Conservation (phyloP, 2,329 filamentous ascomycete species). For the Paramyrothecium sp. region DNA sequence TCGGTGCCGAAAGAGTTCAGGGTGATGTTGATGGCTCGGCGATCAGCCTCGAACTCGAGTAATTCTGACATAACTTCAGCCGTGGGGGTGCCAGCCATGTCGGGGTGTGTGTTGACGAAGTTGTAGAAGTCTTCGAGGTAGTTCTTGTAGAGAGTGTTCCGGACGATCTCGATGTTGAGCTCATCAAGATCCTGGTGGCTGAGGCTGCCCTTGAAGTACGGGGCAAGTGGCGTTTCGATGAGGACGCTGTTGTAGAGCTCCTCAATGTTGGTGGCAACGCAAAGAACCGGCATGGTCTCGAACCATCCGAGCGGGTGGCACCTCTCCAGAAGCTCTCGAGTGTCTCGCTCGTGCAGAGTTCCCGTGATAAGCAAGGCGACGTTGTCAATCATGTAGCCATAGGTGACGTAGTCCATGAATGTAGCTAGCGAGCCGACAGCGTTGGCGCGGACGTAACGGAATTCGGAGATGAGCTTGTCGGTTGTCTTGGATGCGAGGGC, state of each 20-base stretch:
- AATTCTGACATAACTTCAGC: slow-evolving; percentile 95
- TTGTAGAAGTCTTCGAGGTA: slow-evolving; percentile 97
- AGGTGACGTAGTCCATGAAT: slow-evolving; percentile 98
- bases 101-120: slow-evolving; percentile 87
- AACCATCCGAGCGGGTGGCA: slow-evolving; percentile 99
- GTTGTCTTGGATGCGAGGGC: slow-evolving; percentile 92
- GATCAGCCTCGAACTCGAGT: slow-evolving; percentile 93
- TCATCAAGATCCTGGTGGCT: slow-evolving; percentile 97
- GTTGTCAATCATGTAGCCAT: slow-evolving; percentile 99
- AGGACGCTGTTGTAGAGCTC: slow-evolving; percentile 98
- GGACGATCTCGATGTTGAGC: slow-evolving; percentile 98
- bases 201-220: slow-evolving; percentile 96
- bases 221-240: slow-evolving; percentile 92
- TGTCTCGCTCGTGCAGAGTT: slow-evolving; percentile 95
- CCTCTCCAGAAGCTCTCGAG: slow-evolving; percentile 87
- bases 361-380: slow-evolving; percentile 97
- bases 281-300: slow-evolving; percentile 97
- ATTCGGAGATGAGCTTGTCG: slow-evolving; percentile 97
- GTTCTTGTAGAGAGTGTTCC: slow-evolving; percentile 99
- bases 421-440: slow-evolving; percentile 86
- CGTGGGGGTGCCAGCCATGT: slow-evolving; percentile 85
- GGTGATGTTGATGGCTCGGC: slow-evolving; percentile 97
- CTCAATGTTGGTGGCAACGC: slow-evolving; percentile 97
- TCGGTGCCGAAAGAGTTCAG: slow-evolving; percentile 98
- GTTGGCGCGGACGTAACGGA: slow-evolving; percentile 93